Percentiles rank a stretch among this genome's conserved stretches.
These are phyloP conservation scores for Suillus tomentosus DNA, from an alignment of 768 basidiomycete genomes.

Conservation along the genomic window DNA sequence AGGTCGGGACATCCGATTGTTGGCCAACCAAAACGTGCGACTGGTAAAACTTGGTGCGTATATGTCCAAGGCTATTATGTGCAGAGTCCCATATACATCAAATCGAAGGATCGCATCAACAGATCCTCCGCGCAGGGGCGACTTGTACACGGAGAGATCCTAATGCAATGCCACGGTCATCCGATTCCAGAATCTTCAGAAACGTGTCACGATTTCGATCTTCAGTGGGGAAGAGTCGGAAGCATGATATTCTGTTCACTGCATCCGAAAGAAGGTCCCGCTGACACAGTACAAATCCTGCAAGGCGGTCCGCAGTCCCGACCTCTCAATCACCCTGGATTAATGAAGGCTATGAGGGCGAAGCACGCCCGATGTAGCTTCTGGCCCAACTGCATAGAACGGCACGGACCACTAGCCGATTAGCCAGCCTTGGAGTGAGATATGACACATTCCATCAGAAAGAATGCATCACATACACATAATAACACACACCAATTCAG, in stretches of 20 bases:
- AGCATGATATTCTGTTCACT: slow-evolving; percentile 31
- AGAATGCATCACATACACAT: neutral
- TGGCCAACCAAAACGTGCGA: too few relatives aligned
- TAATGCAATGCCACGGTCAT: slow-evolving; percentile 40
- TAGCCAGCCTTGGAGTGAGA: slow-evolving; percentile 9
- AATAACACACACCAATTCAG: slow-evolving; percentile 16
- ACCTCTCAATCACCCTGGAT: slow-evolving; percentile 44
- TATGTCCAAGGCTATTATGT: too few relatives aligned
- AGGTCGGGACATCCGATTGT: too few relatives aligned
- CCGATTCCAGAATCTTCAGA: slow-evolving; percentile 46
- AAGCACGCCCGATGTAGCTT: slow-evolving; percentile 56
- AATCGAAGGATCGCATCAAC: too few relatives aligned
- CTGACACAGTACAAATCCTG: slow-evolving; percentile 52
- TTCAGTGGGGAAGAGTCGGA: slow-evolving; percentile 69
- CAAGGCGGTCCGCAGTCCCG: slow-evolving; percentile 69
- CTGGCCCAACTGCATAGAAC: slow-evolving; percentile 78
- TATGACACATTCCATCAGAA: neutral
- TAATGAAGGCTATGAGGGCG: slow-evolving; percentile 34
- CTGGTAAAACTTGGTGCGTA: too few relatives aligned
- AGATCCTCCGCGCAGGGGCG: too few relatives aligned
- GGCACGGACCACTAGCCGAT: slow-evolving; percentile 56
- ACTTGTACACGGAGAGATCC: slow-evolving; percentile 40
- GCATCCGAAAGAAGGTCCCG: slow-evolving; percentile 26
- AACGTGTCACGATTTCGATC: slow-evolving; percentile 84
- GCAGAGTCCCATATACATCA: too few relatives aligned